These are phyloP conservation scores for Colletotrichum filicis DNA, from an alignment of 2,329 filamentous ascomycete genomes.

Conservation along the genomic window DNA sequence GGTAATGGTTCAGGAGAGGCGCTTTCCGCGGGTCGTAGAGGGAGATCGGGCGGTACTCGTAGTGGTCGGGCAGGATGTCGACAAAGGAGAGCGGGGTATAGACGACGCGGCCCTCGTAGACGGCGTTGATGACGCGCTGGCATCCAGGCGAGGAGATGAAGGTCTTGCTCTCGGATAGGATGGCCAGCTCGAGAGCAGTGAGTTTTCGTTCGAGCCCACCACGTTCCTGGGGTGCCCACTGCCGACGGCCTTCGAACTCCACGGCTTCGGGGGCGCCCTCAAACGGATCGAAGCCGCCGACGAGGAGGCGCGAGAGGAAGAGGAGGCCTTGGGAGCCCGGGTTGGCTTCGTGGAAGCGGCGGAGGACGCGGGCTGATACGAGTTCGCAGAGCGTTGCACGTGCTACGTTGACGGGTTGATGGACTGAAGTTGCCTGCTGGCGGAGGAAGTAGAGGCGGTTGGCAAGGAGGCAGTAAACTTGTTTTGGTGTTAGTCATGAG, in stretches of 20 bases:
- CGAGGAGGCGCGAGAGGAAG: constrained; percentile 74
- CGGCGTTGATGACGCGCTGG: constrained; percentile 76
- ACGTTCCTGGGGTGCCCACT: constrained; percentile 52
- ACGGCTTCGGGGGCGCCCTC: constrained; percentile 73
- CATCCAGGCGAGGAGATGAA: constrained; percentile 74
- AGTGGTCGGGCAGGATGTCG: constrained; percentile 79
- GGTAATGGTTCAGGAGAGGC: constrained; percentile 76
- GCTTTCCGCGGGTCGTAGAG: constrained; percentile 75
- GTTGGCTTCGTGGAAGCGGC: constrained; percentile 76
- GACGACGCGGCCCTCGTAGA: constrained; percentile 74
- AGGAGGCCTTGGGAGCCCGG: constrained; percentile 71
- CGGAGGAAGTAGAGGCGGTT: constrained; percentile 77
- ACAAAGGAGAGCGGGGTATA: constrained; percentile 78
- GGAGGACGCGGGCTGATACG: constrained; percentile 72
- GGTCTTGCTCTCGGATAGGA: constrained; percentile 76
- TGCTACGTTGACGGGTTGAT: constrained; percentile 76
- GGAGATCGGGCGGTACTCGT: constrained; percentile 76
- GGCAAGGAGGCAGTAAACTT: constrained; percentile 77
- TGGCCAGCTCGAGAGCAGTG: constrained; percentile 77
- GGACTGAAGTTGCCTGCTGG: constrained; percentile 72
- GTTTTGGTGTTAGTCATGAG: constrained; percentile 8
- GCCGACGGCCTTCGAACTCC: constrained; percentile 43
- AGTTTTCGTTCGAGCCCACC: constrained; percentile 63
- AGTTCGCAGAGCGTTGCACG: constrained; percentile 76
- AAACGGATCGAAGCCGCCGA: constrained; percentile 78